phyloP scores from a whole-genome alignment of 495 filamentous ascomycete species.

The Friedmanniomyces simplex region DNA sequence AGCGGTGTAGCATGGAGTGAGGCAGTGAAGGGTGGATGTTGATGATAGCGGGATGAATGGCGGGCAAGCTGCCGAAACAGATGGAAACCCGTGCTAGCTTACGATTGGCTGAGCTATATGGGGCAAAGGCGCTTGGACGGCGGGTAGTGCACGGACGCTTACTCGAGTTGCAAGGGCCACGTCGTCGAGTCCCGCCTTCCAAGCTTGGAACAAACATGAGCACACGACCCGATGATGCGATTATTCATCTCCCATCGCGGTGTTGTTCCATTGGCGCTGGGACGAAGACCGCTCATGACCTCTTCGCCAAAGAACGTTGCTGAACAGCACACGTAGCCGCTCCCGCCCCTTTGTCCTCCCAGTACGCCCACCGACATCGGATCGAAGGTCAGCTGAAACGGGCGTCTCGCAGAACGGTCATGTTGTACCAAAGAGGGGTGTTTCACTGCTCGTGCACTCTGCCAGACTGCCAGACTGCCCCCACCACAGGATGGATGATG shows the following conservation, averaged over 20 bases:
- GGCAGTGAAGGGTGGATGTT: background rate
- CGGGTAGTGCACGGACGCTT: too few relatives aligned
- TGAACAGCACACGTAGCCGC: background rate
- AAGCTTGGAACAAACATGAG: background rate
- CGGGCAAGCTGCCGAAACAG: background rate
- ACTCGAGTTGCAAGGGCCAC: too few relatives aligned
- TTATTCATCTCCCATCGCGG: background rate
- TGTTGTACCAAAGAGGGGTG: background rate
- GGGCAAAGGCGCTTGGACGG: too few relatives aligned
- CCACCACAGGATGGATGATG: background rate
- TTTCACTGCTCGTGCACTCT: background rate
- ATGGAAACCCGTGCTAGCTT: background rate
- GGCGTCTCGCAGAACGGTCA: slow-evolving; percentile 7
- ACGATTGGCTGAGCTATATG: too few relatives aligned
- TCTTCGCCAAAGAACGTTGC: background rate
- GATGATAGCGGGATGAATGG: background rate
- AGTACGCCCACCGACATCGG: background rate
- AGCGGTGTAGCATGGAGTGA: background rate
- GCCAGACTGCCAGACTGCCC: background rate
- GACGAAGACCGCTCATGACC: background rate
- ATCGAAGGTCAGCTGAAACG: slow-evolving; percentile 1
- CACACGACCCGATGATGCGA: background rate
- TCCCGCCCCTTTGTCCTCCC: background rate
- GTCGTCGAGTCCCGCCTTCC: too few relatives aligned
- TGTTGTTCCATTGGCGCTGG: background rate